Conservation (phyloP, 192 early-diverging fungal genomes). For the Backusella mclennaniae region DNA sequence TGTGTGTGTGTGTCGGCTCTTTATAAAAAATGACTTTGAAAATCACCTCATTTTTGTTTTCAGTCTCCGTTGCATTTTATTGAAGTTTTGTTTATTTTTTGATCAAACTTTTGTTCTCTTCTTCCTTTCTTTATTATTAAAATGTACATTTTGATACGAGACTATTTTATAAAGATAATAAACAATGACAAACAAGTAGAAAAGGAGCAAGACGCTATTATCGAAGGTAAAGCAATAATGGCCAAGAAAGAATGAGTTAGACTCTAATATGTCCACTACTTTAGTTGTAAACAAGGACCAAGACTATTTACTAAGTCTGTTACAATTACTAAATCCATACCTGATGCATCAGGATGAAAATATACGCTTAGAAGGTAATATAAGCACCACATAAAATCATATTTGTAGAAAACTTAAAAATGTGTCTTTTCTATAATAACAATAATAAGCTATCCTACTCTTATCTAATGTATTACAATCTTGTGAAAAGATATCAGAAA, state of each 20-base stretch:
- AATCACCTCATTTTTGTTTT: constrained; percentile 8
- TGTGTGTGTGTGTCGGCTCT: background rate
- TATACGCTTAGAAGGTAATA: constrained; percentile 72
- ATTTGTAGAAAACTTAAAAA: background rate
- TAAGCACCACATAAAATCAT: background rate
- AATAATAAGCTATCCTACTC: background rate
- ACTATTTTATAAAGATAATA: background rate
- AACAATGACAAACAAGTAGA: background rate
- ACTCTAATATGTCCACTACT: background rate
- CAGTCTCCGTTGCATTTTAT: background rate
- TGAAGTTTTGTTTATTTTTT: background rate
- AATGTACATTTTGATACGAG: background rate
- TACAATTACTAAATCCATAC: constrained; percentile 71
- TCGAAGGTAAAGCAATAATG: background rate
- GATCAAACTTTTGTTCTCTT: background rate
- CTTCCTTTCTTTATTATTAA: background rate
- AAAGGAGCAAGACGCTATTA: background rate
- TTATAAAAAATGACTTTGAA: background rate
- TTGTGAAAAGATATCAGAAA: constrained; percentile 41
- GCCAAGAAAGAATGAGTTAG: background rate
- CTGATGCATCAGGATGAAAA: constrained; percentile 78
- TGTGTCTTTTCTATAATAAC: background rate
- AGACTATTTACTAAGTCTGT: constrained; percentile 68
- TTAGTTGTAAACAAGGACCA: constrained; percentile 22
- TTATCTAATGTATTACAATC: background rate